Conservation (phyloP, 768 basidiomycete species). For the Roridomyces roridus region DNA sequence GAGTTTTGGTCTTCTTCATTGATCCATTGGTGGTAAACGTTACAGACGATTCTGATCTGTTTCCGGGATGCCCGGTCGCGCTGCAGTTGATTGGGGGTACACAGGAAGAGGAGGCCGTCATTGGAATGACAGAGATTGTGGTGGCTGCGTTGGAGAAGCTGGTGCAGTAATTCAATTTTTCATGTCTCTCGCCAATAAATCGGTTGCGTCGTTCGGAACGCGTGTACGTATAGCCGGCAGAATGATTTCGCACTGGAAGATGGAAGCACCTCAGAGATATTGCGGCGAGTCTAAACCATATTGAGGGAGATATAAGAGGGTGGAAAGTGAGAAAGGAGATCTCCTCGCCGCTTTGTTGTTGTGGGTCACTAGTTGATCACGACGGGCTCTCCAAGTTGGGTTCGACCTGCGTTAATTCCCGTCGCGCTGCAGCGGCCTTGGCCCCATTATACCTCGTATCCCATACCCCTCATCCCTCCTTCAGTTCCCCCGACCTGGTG, state of each 20-base stretch:
- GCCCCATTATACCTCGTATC: neutral
- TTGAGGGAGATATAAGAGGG: too few species aligned
- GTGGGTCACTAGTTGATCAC: too few species aligned
- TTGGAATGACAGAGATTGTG: constrained; percentile 71
- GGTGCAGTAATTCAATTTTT: constrained; percentile 12
- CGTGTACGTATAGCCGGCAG: too few species aligned
- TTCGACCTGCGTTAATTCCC: too few species aligned
- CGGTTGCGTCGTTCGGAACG: too few species aligned
- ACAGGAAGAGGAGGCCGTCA: constrained; percentile 75
- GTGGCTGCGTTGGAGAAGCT: constrained; percentile 52
- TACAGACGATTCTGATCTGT: constrained; percentile 60
- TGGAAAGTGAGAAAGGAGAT: too few species aligned
- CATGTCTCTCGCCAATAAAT: too few species aligned
- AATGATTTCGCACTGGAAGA: too few species aligned
- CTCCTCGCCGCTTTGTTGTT: too few species aligned
- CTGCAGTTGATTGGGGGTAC: constrained; percentile 72
- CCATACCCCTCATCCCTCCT: neutral
- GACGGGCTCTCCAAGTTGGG: too few species aligned
- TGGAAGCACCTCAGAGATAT: too few species aligned
- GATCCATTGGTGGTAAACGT: neutral
- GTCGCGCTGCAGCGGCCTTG: neutral
- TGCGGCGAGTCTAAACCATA: too few species aligned
- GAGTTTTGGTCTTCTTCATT: constrained; percentile 27
- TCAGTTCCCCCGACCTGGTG: neutral
- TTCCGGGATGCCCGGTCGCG: constrained; percentile 63